Evolutionary conservation across 768 basidiomycete genomes (phyloP), one percentile per base, ranked within the genome.

Genomic region (Glaciozyma antarctica): DNA sequence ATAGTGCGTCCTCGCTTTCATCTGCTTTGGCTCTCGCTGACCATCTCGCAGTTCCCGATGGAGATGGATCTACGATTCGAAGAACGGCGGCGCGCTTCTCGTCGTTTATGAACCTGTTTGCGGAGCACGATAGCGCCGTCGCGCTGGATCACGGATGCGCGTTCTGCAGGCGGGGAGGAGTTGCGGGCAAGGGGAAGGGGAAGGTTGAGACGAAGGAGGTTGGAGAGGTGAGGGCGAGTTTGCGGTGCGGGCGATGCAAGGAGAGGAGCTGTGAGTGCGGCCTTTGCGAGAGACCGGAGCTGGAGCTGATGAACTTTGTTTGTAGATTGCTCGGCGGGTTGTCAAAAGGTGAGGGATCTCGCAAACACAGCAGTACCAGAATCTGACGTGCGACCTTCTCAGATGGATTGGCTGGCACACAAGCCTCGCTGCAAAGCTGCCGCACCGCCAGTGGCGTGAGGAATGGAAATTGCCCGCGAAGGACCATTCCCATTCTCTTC

Each of bases 171-270:
- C 24, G 57, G 26, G 57, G 57, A 26, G 57, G 57, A 21, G 28
- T 45, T 7, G 57, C 12, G 9, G 56, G 56, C 22, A 45, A 58
- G 41, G 56, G 56, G 24, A 58, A 58, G 13, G 56, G n/a, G 12
- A 58, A 44, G 56, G 56, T 28, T 10, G 56, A 26, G 43, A 22
- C 56, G 22, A 43, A 44, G 24, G 56, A 58, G 41, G n/a, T 13
- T 26, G 56, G 56, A 16, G 56, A 55, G 54, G 34, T 58, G 41
- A 43, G 34, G 44, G 56, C 56, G 24, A 58, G n/a, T 19, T n/a
- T 58, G 56, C 41, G 43, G 17, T 58, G 56, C 43, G 56, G 56
- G 6, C 44, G 56, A 41, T 58, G 56, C 44, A 43, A 45, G 43
- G 30, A 43, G 15, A 7, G 38, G 41, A 58, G n/a, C 15, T 58